Evolutionary conservation across 306 rosid genomes (phyloP).

Genomic region (Glycine latifolia): DNA sequence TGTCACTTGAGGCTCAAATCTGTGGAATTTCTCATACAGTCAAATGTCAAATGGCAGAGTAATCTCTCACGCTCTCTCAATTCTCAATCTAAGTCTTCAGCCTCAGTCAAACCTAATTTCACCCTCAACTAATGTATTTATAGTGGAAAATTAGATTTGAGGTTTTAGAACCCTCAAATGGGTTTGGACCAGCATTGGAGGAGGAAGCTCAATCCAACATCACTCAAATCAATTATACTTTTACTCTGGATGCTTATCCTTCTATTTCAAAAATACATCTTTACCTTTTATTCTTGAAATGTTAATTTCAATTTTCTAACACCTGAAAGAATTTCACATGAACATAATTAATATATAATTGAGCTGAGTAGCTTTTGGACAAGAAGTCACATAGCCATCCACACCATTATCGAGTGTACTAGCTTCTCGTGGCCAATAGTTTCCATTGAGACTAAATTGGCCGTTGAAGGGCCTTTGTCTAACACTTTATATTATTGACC

Average conservation of each 20-base stretch:
- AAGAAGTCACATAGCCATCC: not conserved
- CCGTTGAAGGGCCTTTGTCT: not conserved
- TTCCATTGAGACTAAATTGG: not conserved
- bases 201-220: no score
- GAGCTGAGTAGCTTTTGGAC: not conserved
- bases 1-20: no score
- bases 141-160: no score
- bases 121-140: no score
- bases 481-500: not conserved
- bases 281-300: not conserved
- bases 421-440: constrained; percentile 13
- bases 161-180: no score
- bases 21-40: no score
- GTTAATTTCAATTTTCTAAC: not conserved
- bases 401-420: not conserved
- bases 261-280: not conserved
- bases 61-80: no score
- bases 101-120: no score
- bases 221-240: not conserved
- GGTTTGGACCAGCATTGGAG: no score
- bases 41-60: no score
- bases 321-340: not conserved
- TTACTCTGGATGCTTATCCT: not conserved
- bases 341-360: not conserved
- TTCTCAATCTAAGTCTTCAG: no score